Base-by-base conservation (phyloP, 2,329 filamentous ascomycete species). In the Sclerotiophoma versabilis region DNA sequence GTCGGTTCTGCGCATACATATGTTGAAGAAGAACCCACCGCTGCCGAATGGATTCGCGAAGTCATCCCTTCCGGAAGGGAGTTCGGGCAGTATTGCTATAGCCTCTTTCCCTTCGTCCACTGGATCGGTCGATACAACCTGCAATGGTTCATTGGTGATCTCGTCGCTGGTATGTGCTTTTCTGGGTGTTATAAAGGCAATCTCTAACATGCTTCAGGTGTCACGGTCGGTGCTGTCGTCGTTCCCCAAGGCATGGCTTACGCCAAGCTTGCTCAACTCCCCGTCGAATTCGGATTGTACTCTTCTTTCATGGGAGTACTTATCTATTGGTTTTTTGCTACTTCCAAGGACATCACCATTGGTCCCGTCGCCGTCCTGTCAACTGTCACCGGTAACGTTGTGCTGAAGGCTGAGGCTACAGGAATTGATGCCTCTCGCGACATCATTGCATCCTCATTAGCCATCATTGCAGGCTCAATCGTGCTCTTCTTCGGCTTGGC, bases 221-320 rank as follows among this genome's bases (percentile, higher is more conserved):
- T 90, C 62, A 91, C 88, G 2, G 86, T 90, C 46, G 89, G 89
- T 37, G 83, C 88, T 44, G 89, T 92, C 20, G 92, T 97, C 22
- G 91, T 98, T n/a, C 93, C 93, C 5, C 93, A 98, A 73, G 89
- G 92, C 58, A 97, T 98, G 93, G 93, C 93, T 1, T 98, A 98
- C 76, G 92, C 93, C 17, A 83, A 87, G 59, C 83, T 98, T 20
- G 93, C 93, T 34, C 83, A 88, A 54, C 83, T 98, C 17, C 81
- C 84, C 1, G 84, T 88, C 8, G 83, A 98, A 71, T 98, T 88
- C 66, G 93, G 95, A 51, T 83, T 98, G 1, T 96, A 96, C 76
- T 95, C 93, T 0, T 97, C 93, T 0, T 98, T 99, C 74, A 96
- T 97, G 87, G 95, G 95, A 44, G 92, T 96, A 2, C 75, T 96